These are phyloP conservation scores for Cladosporium sp. DNA, from an alignment of 2,329 filamentous ascomycete species.

Conservation along the genomic window DNA sequence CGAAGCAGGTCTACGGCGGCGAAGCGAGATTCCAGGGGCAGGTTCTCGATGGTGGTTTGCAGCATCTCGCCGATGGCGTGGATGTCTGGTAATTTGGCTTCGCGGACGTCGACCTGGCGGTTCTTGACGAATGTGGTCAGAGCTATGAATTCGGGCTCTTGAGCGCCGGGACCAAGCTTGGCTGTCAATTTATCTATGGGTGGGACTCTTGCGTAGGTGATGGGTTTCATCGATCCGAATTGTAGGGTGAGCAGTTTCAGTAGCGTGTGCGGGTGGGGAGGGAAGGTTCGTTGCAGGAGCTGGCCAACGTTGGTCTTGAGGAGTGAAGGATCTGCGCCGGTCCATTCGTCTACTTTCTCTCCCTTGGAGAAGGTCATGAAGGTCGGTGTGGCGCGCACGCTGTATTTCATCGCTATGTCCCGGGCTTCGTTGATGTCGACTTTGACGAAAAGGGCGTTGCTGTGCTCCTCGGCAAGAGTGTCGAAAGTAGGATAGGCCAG, in stretches of 20 bases:
- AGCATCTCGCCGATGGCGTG: slow-evolving; percentile 51
- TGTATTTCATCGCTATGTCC: slow-evolving; percentile 60
- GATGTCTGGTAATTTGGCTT: slow-evolving; percentile 69
- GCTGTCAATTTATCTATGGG: slow-evolving; percentile 75
- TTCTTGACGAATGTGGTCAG: slow-evolving; percentile 69
- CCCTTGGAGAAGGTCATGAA: slow-evolving; percentile 82
- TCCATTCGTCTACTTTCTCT: slow-evolving; percentile 73
- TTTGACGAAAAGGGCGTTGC: slow-evolving; percentile 71
- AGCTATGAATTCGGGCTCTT: slow-evolving; percentile 56
- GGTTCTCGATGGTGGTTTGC: slow-evolving; percentile 22
- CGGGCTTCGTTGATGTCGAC: slow-evolving; percentile 67
- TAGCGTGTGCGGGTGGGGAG: slow-evolving; percentile 69
- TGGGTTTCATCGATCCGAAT: slow-evolving; percentile 59
- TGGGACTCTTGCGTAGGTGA: slow-evolving; percentile 73
- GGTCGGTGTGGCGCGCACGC: slow-evolving; percentile 75
- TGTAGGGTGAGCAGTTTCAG: slow-evolving; percentile 69
- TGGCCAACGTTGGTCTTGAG: slow-evolving; percentile 69
- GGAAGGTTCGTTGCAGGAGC: slow-evolving; percentile 69
- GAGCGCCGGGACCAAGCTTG: slow-evolving; percentile 67
- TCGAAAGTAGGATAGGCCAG: slow-evolving; percentile 78
- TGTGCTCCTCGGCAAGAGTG: slow-evolving; percentile 68
- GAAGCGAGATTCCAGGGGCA: slow-evolving; percentile 68
- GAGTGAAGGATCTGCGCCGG: slow-evolving; percentile 65
- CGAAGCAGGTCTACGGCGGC: slow-evolving; percentile 82
- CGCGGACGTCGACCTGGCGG: slow-evolving; percentile 56